These are phyloP conservation scores for Flueggea neowawraea DNA, from an alignment of 441 rosid species.

Conservation along the genomic window DNA sequence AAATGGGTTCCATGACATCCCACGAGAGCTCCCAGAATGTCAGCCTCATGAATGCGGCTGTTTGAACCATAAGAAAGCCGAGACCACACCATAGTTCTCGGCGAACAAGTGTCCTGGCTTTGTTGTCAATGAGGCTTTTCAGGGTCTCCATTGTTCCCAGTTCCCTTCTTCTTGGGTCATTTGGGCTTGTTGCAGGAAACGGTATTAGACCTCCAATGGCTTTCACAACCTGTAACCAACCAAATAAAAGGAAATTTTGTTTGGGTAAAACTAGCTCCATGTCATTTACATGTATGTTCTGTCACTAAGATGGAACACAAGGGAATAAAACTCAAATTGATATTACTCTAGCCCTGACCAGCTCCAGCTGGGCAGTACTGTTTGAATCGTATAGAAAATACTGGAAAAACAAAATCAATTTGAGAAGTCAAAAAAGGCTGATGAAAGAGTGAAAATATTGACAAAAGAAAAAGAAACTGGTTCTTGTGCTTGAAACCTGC, in stretches of 20 bases:
- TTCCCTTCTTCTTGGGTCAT: slow-evolving; percentile 55
- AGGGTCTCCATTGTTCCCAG: slow-evolving; percentile 51
- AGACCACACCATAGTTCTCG: slow-evolving; percentile 83
- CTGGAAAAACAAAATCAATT: no score
- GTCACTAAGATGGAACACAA: no score
- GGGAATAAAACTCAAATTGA: no score
- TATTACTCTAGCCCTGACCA: no score
- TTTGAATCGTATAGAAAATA: no score
- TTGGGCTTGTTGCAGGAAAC: slow-evolving; percentile 33
- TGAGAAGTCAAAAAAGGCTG: no score
- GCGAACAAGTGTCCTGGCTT: slow-evolving; percentile 54
- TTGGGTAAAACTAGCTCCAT: slow-evolving; percentile 45
- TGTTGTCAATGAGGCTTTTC: slow-evolving; percentile 51
- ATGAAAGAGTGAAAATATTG: no score
- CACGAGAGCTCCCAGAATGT: slow-evolving; percentile 97
- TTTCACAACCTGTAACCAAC: slow-evolving; percentile 60
- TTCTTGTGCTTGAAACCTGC: no score
- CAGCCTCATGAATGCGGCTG: slow-evolving; percentile 88
- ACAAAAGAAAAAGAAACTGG: no score
- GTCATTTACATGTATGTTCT: background rate
- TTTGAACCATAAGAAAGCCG: slow-evolving; percentile 65
- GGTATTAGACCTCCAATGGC: slow-evolving; percentile 70
- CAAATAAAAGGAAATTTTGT: slow-evolving; percentile 16
- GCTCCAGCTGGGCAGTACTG: no score
- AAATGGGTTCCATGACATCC: slow-evolving; percentile 99